These are phyloP conservation scores for Syzygium malaccense DNA, from an alignment of 441 rosid species.

Conservation along the genomic window DNA sequence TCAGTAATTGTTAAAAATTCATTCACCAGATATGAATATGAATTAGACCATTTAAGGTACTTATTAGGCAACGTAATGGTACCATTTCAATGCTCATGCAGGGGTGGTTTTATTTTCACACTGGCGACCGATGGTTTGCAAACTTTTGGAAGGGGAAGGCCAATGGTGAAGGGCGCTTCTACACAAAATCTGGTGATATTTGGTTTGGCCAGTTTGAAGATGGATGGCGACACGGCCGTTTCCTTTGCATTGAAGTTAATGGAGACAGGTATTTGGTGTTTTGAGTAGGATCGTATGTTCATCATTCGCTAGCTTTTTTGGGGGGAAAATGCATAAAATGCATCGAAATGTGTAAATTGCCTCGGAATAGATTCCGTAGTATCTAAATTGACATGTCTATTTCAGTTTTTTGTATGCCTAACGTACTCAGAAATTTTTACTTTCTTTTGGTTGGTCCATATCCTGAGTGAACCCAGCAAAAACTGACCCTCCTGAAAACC, in stretches of 20 bases:
- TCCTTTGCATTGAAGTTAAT: constrained; percentile 63
- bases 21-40: background rate
- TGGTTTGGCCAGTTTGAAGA: constrained; percentile 83
- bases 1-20: background rate
- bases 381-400: background rate
- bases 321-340: background rate
- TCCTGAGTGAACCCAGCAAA: background rate
- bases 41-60: background rate
- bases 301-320: background rate
- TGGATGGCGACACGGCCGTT: constrained; percentile 89
- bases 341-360: background rate
- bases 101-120: constrained; percentile 97
- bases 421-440: background rate
- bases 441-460: background rate
- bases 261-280: constrained; percentile 62
- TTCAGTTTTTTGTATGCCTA: background rate
- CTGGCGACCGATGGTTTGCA: constrained; percentile 91
- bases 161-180: constrained; percentile 89
- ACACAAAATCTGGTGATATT: constrained; percentile 70
- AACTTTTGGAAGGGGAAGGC: constrained; percentile 99
- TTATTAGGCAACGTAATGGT: background rate
- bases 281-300: background rate
- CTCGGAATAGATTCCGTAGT: background rate
- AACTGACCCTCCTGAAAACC: background rate
- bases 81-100: constrained; percentile 17